Evolutionary conservation across 2,329 filamentous ascomycete genomes (phyloP), one percentile per base, ranked within the genome.

Genomic region (Epichloe coenophiala): DNA sequence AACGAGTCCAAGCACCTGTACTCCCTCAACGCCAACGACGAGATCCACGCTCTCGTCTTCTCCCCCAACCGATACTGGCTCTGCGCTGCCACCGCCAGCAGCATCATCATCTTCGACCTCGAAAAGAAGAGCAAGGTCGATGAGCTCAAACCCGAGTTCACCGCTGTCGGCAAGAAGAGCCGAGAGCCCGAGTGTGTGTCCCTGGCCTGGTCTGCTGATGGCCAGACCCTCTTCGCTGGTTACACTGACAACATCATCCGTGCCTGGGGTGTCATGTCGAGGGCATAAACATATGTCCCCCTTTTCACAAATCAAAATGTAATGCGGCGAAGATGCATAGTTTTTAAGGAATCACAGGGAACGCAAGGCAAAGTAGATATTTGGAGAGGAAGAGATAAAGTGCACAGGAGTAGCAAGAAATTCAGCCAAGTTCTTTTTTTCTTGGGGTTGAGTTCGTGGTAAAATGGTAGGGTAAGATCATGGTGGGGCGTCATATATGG

Each of bases 101-200:
- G 83, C 82, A 97, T 98, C 83, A 96, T 96, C 83, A 97, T 98
- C 82, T 98, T 98, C 78, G 93, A 98, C 70, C 84, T 98, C 63
- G 93, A 98, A 88, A 98, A 98, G 90, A 98, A 98, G 90, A 94
- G 85, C 86, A 97, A 96, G 86, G 91, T 97, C 69, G 91, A 97
- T 67, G 93, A 97, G 84, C 84, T 98, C 74, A 96, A 95, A 86
- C 91, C 91, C 63, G 93, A 98, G 74, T 96, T 93, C 80, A 80
- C 89, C 69, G 95, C 89, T 71, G 85, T 89, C 71, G 88, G 90
- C 78, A 95, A 95, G 88, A 97, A 97, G 88, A 89, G 85, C 83
- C 84, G 90, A 71, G 91, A 96, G 76, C 93, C 93, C 65, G 91
- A 97, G 84, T 97, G 91, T 74, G 84, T 98, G 68, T 88, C 82